A percentile compares a stretch with the other conserved stretches of the same genome.
phyloP scores from a whole-genome alignment of 208 protist species.

The Leishmania lainsoni region DNA sequence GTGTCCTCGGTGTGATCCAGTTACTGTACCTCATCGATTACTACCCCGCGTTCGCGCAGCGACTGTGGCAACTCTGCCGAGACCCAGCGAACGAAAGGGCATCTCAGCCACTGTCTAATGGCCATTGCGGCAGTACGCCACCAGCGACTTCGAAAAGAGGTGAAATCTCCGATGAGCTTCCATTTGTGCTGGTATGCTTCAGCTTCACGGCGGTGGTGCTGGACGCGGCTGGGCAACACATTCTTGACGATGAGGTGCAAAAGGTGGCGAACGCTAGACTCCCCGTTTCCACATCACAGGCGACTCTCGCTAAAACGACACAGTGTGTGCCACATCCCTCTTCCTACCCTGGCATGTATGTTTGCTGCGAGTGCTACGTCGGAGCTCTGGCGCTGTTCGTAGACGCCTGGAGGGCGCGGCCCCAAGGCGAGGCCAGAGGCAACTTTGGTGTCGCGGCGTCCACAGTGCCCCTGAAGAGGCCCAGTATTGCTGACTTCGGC shows the following conservation, averaged over 20 bases:
- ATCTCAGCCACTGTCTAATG: background rate
- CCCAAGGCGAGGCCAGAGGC: background rate
- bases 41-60: slow-evolving; percentile 51
- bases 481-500: slow-evolving; percentile 36
- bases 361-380: slow-evolving; percentile 31
- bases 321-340: slow-evolving; percentile 1
- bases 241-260: slow-evolving; percentile 26
- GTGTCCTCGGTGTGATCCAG: slow-evolving; percentile 72
- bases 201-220: slow-evolving; percentile 69
- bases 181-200: slow-evolving; percentile 80
- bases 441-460: background rate
- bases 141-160: background rate
- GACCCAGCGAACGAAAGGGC: slow-evolving; percentile 1
- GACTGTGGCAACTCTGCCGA: slow-evolving; percentile 63
- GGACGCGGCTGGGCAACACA: slow-evolving; percentile 39
- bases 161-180: slow-evolving; percentile 42
- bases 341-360: slow-evolving; percentile 19
- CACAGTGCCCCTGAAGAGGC: slow-evolving; percentile 5
- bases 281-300: background rate
- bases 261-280: slow-evolving; percentile 7
- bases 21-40: slow-evolving; percentile 73
- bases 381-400: slow-evolving; percentile 31
- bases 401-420: slow-evolving; percentile 15
- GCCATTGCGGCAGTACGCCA: background rate
- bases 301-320: background rate